Base-by-base conservation (phyloP, 345 rosid genomes). In the Ceriops zippeliana region DNA sequence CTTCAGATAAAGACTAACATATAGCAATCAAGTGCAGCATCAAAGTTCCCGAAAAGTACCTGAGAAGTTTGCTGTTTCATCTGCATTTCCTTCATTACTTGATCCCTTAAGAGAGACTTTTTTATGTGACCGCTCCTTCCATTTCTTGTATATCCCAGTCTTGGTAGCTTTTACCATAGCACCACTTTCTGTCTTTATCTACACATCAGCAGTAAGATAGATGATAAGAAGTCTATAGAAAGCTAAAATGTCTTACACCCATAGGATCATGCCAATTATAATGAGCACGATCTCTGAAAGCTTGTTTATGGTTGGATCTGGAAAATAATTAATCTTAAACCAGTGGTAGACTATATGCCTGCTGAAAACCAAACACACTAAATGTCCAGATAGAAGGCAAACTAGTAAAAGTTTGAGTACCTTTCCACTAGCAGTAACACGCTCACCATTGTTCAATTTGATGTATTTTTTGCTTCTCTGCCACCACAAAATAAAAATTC, bases 351-450 rank as follows among this genome's bases (percentile, higher is more conserved):
- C 49, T 13, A 42, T 42, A 13, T 42, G 49, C 49, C 13, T 42
- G 49, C 49, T 42, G 49, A 42, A 21, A 15, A 49, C 49, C 22
- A 65, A n/a, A 7, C 60, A n/a, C 8, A 16, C 28, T 31, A 13
- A 30, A 5, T 5, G 3, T 27, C 42, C 42, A 3, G 7, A 10
- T 31, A 30, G 20, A 46, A 16, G 27, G 24, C 16, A 30, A 34
- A 49, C 21, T 6, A 62, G 31, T 59, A 58, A 68, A 42, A 70
- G 69, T 5, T 21, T 30, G 34, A 10, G 52, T 88, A 95, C 98
- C 98, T 95, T 91, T 73, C 98, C 99, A 75, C 97, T 95, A 58
- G 99, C 99, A 38, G 99, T 88, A 72, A 91, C 97, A 31, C 90
- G 91, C 53, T 95, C 99, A 69, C 98, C 96, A 71, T 91, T 90